These are phyloP conservation scores for Pilatotrama ljubarskyi DNA, from an alignment of 768 basidiomycete genomes.

Conservation along the genomic window DNA sequence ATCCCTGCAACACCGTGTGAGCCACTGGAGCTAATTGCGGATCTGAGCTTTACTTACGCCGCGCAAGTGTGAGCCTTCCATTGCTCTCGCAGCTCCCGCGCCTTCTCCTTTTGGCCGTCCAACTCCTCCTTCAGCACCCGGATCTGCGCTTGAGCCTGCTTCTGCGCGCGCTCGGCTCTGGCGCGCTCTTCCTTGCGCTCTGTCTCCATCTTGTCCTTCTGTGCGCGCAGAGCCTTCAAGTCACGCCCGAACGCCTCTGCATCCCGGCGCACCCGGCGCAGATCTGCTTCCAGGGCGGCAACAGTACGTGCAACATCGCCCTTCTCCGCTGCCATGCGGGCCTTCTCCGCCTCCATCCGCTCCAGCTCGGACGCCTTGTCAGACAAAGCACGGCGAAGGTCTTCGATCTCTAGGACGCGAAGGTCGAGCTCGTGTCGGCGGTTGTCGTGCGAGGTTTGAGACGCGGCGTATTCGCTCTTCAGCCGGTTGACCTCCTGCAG, in stretches of 20 bases:
- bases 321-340: constrained; percentile 61
- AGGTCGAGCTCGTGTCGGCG: constrained; percentile 74
- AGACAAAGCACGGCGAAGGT: constrained; percentile 67
- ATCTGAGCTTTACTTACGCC: constrained; percentile 48
- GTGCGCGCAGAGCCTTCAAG: constrained; percentile 60
- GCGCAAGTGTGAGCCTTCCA: constrained; percentile 59
- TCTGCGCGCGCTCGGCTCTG: constrained; percentile 59
- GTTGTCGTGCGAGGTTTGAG: constrained; percentile 68
- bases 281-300: constrained; percentile 67
- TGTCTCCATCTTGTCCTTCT: constrained; percentile 59
- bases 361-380: constrained; percentile 63
- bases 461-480: constrained; percentile 57
- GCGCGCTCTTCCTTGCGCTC: constrained; percentile 49
- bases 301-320: constrained; percentile 66
- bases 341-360: constrained; percentile 61
- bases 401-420: constrained; percentile 70
- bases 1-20: constrained; percentile 41
- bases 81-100: constrained; percentile 46
- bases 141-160: constrained; percentile 67
- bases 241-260: constrained; percentile 80
- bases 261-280: constrained; percentile 71
- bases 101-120: constrained; percentile 53
- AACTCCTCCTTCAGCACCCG: constrained; percentile 67
- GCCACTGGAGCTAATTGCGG: background rate
- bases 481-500: constrained; percentile 61